phyloP scores from a whole-genome alignment of 2,329 filamentous ascomycete genomes.

The Fusarium sacchari region DNA sequence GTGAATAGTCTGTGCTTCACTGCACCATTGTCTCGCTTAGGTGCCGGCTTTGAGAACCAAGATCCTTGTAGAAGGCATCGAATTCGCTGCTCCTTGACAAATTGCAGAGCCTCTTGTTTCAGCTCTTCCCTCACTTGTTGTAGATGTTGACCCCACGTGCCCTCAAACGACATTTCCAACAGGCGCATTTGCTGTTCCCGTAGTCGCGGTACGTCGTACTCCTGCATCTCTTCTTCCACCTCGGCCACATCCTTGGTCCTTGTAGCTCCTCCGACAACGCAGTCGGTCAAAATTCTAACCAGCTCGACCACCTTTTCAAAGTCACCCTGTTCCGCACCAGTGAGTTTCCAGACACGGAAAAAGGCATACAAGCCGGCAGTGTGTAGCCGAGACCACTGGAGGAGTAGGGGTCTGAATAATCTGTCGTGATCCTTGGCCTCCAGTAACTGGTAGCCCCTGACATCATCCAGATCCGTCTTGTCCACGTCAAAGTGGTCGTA shows the following conservation, averaged over 20 bases:
- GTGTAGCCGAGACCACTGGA: conserved; percentile 94
- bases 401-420: conserved; percentile 84
- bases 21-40: conserved; percentile 51
- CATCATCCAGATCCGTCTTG: conserved; percentile 81
- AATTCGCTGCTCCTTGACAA: conserved; percentile 96
- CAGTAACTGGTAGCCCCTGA: conserved; percentile 76
- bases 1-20: conserved; percentile 54
- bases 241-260: conserved; percentile 86
- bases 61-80: conserved; percentile 87
- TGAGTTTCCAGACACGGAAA: conserved; percentile 91
- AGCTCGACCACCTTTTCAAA: conserved; percentile 94
- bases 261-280: conserved; percentile 83
- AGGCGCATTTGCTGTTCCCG: conserved; percentile 93
- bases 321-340: conserved; percentile 84
- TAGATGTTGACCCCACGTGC: conserved; percentile 92
- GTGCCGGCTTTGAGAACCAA: conserved; percentile 76
- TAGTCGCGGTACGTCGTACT: conserved; percentile 82
- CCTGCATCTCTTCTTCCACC: conserved; percentile 87
- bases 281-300: conserved; percentile 88
- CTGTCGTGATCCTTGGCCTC: conserved; percentile 85
- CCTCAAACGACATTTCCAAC: conserved; percentile 89
- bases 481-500: conserved; percentile 98
- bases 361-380: conserved; percentile 87
- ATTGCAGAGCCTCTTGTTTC: conserved; percentile 89
- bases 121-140: conserved; percentile 91